Conservation (phyloP, 192 early-diverging fungal genomes). For the Spizellomyces punctatus region DNA sequence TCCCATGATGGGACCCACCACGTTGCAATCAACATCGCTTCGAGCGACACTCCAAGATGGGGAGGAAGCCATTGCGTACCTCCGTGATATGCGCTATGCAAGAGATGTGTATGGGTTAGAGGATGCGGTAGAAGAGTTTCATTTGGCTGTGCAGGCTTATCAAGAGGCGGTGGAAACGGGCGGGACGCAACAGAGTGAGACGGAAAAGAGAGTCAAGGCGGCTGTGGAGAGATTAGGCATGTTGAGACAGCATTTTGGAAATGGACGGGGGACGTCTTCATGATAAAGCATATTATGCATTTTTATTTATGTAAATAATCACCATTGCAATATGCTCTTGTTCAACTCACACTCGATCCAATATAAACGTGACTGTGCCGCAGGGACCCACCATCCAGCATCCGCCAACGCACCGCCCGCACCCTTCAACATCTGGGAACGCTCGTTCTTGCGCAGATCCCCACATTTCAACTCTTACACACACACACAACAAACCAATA, state of each 20-base stretch:
- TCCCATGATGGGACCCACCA: neutral
- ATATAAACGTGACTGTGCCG: too few relatives aligned
- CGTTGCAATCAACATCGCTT: neutral
- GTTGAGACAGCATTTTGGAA: conserved; percentile 8
- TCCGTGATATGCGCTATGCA: conserved; percentile 11
- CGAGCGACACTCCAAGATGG: conserved; percentile 19
- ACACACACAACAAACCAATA: too few relatives aligned
- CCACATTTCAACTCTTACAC: too few relatives aligned
- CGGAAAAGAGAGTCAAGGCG: conserved; percentile 5
- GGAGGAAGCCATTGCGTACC: conserved; percentile 13
- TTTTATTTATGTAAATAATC: too few relatives aligned
- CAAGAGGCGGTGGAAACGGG: neutral
- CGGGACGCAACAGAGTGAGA: neutral
- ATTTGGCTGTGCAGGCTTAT: neutral
- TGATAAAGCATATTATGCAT: too few relatives aligned
- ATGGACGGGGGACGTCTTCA: too few relatives aligned
- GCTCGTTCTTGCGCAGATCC: too few relatives aligned
- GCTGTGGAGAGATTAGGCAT: conserved; percentile 21
- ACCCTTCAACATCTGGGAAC: too few relatives aligned
- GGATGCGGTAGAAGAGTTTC: conserved; percentile 15
- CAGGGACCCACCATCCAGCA: too few relatives aligned
- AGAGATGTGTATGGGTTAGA: conserved; percentile 14
- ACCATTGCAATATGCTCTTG: too few relatives aligned
- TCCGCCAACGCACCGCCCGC: too few relatives aligned
- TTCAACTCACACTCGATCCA: too few relatives aligned